phyloP scores from a whole-genome alignment of 225 moss, liverwort and hornwort species.

The Neckera pumila region DNA sequence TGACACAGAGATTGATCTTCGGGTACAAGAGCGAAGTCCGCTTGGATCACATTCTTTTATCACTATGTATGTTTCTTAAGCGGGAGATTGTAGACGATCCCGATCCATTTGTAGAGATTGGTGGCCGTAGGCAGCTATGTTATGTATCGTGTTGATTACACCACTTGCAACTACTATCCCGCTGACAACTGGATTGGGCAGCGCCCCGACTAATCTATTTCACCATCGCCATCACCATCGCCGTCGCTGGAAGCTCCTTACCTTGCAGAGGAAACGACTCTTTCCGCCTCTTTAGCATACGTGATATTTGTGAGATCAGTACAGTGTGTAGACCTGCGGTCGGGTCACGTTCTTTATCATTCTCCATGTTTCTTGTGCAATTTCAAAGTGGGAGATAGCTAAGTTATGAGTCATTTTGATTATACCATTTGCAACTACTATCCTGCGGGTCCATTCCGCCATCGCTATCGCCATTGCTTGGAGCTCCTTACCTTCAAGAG shows the following conservation, averaged over 20 bases:
- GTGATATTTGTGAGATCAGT: background rate
- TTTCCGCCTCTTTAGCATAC: background rate
- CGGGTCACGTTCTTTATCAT: background rate
- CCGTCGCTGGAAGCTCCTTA: background rate
- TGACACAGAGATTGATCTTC: background rate
- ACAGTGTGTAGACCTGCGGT: no score
- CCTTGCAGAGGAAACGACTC: background rate
- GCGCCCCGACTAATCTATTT: background rate
- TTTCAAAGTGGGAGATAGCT: background rate
- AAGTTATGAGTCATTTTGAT: background rate
- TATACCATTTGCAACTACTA: conserved; percentile 5
- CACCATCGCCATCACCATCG: background rate
- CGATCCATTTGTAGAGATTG: background rate
- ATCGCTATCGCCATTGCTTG: background rate
- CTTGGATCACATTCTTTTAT: background rate
- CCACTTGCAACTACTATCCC: background rate
- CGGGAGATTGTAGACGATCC: background rate
- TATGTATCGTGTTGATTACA: background rate
- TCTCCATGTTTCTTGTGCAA: background rate
- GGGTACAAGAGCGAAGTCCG: background rate
- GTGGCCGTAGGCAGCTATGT: background rate
- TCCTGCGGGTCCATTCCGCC: background rate
- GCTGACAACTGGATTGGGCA: background rate
- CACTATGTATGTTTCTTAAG: background rate
- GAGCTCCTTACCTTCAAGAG: background rate